Evolutionary conservation across 768 basidiomycete species (phyloP).

Genomic region (Lepiota brunneoincarnata): DNA sequence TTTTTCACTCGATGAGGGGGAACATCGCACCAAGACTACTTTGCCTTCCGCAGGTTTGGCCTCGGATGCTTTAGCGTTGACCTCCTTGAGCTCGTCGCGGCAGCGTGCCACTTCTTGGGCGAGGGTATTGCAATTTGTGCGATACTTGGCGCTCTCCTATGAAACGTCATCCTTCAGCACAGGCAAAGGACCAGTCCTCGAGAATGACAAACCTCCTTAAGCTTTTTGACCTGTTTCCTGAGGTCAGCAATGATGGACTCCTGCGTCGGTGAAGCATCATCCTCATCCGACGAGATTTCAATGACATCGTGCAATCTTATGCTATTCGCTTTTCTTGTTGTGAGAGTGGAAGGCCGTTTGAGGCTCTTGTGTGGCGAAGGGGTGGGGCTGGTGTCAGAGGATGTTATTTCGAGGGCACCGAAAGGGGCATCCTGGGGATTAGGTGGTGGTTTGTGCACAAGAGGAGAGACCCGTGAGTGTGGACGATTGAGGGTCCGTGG

Average conservation of each 20-base stretch:
- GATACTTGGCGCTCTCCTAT: conserved; percentile 30
- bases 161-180: neutral
- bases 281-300: conserved; percentile 61
- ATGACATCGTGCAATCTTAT: conserved; percentile 36
- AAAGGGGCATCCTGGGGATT: conserved; percentile 25
- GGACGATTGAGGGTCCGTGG: neutral
- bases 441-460: conserved; percentile 11
- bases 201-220: conserved; percentile 37
- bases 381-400: conserved; percentile 16
- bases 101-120: neutral
- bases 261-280: conserved; percentile 19
- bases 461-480: conserved; percentile 4
- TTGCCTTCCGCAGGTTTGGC: conserved; percentile 26
- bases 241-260: conserved; percentile 28
- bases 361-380: conserved; percentile 12
- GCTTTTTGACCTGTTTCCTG: conserved; percentile 37
- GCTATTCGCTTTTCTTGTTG: conserved; percentile 19
- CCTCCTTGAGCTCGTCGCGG: conserved; percentile 5
- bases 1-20: neutral
- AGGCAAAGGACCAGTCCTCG: neutral
- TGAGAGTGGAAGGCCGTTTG: neutral
- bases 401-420: conserved; percentile 16
- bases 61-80: conserved; percentile 5
- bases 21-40: conserved; percentile 27
- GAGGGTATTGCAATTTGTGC: conserved; percentile 21